These are phyloP conservation scores for Neonothopanus nambi DNA, from an alignment of 1,284 basidiomycete species.

Conservation along the genomic window DNA sequence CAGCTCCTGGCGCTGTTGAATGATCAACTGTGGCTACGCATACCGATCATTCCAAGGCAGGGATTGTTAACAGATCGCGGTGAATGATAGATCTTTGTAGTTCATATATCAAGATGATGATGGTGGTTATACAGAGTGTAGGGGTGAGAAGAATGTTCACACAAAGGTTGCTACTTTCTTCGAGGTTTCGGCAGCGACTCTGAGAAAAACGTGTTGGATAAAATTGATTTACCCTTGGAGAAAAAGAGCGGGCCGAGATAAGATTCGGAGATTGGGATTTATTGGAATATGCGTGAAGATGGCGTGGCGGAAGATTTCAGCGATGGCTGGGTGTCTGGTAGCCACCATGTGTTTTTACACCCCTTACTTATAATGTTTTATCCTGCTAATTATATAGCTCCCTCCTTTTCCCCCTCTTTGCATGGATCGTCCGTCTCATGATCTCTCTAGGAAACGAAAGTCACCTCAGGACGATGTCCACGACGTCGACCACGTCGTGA, in stretches of 20 bases:
- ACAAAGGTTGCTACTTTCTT: no score
- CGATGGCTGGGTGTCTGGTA: background rate
- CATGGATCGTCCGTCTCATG: slow-evolving; percentile 39
- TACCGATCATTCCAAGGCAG: no score
- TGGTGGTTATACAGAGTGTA: no score
- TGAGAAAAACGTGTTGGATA: no score
- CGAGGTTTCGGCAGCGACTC: no score
- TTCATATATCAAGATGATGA: no score
- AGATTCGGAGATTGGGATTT: slow-evolving; percentile 2
- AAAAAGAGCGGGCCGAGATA: slow-evolving; percentile 1
- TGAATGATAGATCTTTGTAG: no score
- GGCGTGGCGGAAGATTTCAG: slow-evolving; percentile 1
- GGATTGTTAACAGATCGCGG: no score
- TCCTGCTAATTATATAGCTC: slow-evolving; percentile 23
- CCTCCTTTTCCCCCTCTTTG: slow-evolving; percentile 29
- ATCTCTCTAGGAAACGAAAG: slow-evolving; percentile 57
- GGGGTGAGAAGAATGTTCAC: no score
- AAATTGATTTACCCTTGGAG: background rate
- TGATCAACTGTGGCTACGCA: no score
- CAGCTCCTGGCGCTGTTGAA: no score
- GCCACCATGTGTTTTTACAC: slow-evolving; percentile 37
- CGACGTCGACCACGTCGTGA: slow-evolving; percentile 28
- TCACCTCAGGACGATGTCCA: slow-evolving; percentile 46
- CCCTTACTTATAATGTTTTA: slow-evolving; percentile 33
- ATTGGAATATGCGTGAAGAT: background rate